Evolutionary conservation across 2,329 filamentous ascomycete species (phyloP).

Genomic region (Colletotrichum spaethianum): DNA sequence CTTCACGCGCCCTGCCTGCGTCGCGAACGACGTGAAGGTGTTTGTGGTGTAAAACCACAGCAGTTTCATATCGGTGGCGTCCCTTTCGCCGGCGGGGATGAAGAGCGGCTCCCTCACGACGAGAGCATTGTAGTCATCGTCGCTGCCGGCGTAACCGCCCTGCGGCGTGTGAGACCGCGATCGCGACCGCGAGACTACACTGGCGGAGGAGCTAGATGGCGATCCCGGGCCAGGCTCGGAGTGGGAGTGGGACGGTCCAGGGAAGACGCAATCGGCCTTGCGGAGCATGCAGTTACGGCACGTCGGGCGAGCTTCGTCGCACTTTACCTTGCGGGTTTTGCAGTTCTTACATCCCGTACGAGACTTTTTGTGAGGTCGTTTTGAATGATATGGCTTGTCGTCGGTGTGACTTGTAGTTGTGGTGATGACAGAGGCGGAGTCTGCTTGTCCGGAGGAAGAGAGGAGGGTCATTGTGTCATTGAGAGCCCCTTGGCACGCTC

Average conservation of each 20-base stretch:
- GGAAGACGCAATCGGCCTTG: conserved; percentile 64
- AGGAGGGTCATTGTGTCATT: conserved; percentile 33
- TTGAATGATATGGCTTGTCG: conserved; percentile 56
- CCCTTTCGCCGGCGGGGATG: conserved; percentile 46
- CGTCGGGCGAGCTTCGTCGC: conserved; percentile 64
- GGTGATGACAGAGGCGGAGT: not conserved
- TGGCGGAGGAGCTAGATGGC: conserved; percentile 24
- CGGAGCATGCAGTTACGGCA: conserved; percentile 66
- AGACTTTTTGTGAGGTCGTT: conserved; percentile 70
- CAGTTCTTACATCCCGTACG: conserved; percentile 67
- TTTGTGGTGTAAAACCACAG: conserved; percentile 68
- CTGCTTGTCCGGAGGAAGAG: conserved; percentile 25
- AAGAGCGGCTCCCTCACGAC: conserved; percentile 47
- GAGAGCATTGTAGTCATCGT: conserved; percentile 36
- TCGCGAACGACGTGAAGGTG: conserved; percentile 62
- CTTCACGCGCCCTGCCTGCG: conserved; percentile 52
- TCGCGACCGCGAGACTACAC: conserved; percentile 18
- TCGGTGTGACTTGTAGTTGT: conserved; percentile 11
- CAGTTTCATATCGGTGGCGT: conserved; percentile 65
- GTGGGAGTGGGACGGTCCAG: conserved; percentile 42
- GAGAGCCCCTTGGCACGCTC: conserved; percentile 2
- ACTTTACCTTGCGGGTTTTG: conserved; percentile 70
- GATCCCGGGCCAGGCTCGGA: conserved; percentile 24
- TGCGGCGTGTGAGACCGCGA: conserved; percentile 24
- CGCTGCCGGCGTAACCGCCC: not conserved